Conservation (phyloP, 179 eudicot species). For the Carnegiea gigantea region DNA sequence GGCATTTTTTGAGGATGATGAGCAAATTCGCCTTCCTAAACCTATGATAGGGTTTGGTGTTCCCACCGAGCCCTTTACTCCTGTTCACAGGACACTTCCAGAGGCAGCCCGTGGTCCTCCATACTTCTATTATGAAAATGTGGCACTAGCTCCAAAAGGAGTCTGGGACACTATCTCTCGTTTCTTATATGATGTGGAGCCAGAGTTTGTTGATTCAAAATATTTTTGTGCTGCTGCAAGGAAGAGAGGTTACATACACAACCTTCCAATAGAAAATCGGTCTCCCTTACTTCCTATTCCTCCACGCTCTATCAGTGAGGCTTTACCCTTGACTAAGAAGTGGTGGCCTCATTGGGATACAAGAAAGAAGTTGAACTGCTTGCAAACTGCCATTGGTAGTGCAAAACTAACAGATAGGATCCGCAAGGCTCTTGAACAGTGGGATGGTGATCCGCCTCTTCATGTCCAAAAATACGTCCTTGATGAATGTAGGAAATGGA, state of each 20-base stretch:
- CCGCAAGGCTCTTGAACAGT: slow-evolving; percentile 43
- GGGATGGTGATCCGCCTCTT: slow-evolving; percentile 38
- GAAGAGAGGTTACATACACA: slow-evolving; percentile 66
- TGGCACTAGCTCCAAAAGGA: slow-evolving; percentile 64
- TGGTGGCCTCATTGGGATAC: slow-evolving; percentile 76
- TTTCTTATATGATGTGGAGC: slow-evolving; percentile 50
- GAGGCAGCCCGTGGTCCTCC: slow-evolving; percentile 55
- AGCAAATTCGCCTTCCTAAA: slow-evolving; percentile 51
- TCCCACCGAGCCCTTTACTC: slow-evolving; percentile 31
- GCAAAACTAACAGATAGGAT: slow-evolving; percentile 54
- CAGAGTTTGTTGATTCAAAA: slow-evolving; percentile 63
- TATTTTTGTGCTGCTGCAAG: slow-evolving; percentile 66
- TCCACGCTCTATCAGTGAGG: slow-evolving; percentile 52
- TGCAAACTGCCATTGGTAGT: slow-evolving; percentile 53
- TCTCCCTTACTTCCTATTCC: slow-evolving; percentile 56
- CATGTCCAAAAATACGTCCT: slow-evolving; percentile 40
- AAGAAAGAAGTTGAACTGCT: slow-evolving; percentile 51
- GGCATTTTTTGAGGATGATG: slow-evolving; percentile 31
- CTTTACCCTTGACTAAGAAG: slow-evolving; percentile 42
- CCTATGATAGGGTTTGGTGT: slow-evolving; percentile 73
- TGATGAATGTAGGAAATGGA: slow-evolving; percentile 54
- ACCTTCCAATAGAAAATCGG: slow-evolving; percentile 53
- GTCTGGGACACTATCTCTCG: slow-evolving; percentile 62
- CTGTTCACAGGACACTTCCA: slow-evolving; percentile 42
- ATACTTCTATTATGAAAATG: slow-evolving; percentile 63